These are phyloP conservation scores for Aspergillus sclerotiicarbonarius DNA, from an alignment of 495 filamentous ascomycete species.

Conservation along the genomic window DNA sequence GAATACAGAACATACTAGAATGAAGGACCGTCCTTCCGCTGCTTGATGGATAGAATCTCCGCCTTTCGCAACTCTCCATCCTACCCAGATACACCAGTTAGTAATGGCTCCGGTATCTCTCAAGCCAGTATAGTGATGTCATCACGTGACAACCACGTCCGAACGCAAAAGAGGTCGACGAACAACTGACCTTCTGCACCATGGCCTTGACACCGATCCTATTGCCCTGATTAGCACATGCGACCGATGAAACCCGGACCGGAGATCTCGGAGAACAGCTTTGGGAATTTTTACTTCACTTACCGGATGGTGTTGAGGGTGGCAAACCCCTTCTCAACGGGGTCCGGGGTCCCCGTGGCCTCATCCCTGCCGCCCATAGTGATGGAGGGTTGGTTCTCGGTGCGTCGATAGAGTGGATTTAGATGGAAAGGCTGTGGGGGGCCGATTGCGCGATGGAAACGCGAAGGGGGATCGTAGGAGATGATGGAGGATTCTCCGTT, in stretches of 20 bases:
- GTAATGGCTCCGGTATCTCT: background rate
- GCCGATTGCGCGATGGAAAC: conserved; percentile 27
- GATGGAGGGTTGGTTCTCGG: conserved; percentile 12
- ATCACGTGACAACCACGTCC: conserved; percentile 39
- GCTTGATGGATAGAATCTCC: conserved; percentile 86
- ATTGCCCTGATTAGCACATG: conserved; percentile 38
- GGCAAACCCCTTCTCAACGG: conserved; percentile 73
- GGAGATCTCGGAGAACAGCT: conserved; percentile 6
- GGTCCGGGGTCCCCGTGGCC: conserved; percentile 54
- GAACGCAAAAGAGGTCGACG: conserved; percentile 36
- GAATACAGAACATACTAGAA: conserved; percentile 62
- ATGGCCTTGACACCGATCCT: conserved; percentile 73
- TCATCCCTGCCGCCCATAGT: conserved; percentile 52
- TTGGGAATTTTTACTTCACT: conserved; percentile 21
- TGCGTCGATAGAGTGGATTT: background rate
- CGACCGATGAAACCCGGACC: conserved; percentile 42
- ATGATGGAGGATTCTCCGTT: conserved; percentile 18
- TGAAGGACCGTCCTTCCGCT: conserved; percentile 75
- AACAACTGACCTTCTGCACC: conserved; percentile 61
- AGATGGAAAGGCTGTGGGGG: conserved; percentile 28
- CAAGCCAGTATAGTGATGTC: background rate
- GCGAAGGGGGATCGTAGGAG: conserved; percentile 21
- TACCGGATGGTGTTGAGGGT: conserved; percentile 76
- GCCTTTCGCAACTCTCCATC: conserved; percentile 85
- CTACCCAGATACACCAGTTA: conserved; percentile 38